These are phyloP conservation scores for Yamadazyma pseudoaaseri DNA, from an alignment of 1,139 yeast species.

Conservation along the genomic window DNA sequence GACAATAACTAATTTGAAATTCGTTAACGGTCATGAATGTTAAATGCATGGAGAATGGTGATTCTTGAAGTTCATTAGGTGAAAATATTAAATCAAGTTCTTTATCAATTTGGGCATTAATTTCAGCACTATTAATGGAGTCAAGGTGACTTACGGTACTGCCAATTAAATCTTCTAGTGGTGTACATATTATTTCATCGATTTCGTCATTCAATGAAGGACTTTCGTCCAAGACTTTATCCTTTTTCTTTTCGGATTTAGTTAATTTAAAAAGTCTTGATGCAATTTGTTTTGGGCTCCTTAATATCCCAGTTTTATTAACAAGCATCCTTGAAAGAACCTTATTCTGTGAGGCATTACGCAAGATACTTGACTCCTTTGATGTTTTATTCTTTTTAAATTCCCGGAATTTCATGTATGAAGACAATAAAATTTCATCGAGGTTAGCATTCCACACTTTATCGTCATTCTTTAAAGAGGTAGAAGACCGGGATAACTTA, in stretches of 20 bases:
- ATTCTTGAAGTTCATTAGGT: slow-evolving; percentile 22
- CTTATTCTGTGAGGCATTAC: slow-evolving; percentile 41
- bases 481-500: slow-evolving; percentile 8
- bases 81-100: slow-evolving; percentile 28
- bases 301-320: slow-evolving; percentile 35
- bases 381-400: slow-evolving; percentile 30
- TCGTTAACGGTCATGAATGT: slow-evolving; percentile 7
- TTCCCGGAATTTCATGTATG: slow-evolving; percentile 36
- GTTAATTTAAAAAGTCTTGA: slow-evolving; percentile 29
- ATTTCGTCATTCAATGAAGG: slow-evolving; percentile 20
- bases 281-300: slow-evolving; percentile 43
- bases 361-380: slow-evolving; percentile 26
- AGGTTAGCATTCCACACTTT: slow-evolving; percentile 41
- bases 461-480: slow-evolving; percentile 15
- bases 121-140: slow-evolving; percentile 18
- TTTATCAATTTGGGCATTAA: slow-evolving; percentile 22
- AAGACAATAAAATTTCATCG: slow-evolving; percentile 36
- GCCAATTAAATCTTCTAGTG: slow-evolving; percentile 24
- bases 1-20: slow-evolving; percentile 11
- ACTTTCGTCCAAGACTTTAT: slow-evolving; percentile 9
- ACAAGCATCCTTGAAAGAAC: slow-evolving; percentile 42
- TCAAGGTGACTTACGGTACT: slow-evolving; percentile 14
- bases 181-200: slow-evolving; percentile 25
- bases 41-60: slow-evolving; percentile 9
- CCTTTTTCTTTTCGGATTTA: slow-evolving; percentile 10